Evolutionary conservation across 192 early-diverging fungal genomes (phyloP).

Genomic region (Borealophlyctis nickersoniae): DNA sequence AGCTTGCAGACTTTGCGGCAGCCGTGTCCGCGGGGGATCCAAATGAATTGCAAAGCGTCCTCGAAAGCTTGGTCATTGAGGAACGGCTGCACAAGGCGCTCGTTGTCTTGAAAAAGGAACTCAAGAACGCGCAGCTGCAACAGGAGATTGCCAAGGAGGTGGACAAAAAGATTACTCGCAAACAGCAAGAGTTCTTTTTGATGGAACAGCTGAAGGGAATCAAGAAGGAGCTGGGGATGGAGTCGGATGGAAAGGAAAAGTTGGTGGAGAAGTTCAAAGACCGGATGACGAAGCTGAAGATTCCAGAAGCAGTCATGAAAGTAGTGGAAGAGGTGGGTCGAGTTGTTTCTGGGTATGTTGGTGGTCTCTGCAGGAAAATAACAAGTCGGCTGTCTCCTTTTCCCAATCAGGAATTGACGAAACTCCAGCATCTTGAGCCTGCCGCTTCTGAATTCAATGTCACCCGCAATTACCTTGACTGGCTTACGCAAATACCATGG

Average conservation of each 20-base stretch:
- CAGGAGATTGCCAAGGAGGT: conserved; percentile 98
- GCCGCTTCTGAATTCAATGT: conserved; percentile 98
- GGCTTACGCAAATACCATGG: conserved; percentile 98
- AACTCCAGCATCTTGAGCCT: conserved; percentile 89
- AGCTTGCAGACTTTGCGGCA: conserved; percentile 95
- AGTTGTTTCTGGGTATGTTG: conserved; percentile 4
- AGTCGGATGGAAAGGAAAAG: conserved; percentile 98
- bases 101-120: conserved; percentile 93
- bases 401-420: conserved; percentile 71
- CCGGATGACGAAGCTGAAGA: conserved; percentile 74
- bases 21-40: conserved; percentile 93
- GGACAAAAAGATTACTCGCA: conserved; percentile 93
- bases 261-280: conserved; percentile 91
- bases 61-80: conserved; percentile 84
- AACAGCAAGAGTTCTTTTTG: conserved; percentile 97
- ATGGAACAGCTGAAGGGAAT: conserved; percentile 99
- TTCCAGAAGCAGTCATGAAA: conserved; percentile 88
- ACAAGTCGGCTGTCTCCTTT: background rate
- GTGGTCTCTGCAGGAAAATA: background rate
- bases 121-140: conserved; percentile 95
- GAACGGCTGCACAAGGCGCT: conserved; percentile 91
- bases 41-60: conserved; percentile 84
- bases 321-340: conserved; percentile 87
- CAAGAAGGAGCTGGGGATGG: conserved; percentile 97
- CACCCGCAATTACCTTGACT: conserved; percentile 97